Percentiles rank a stretch among this genome's conserved stretches.
phyloP scores from a whole-genome alignment of 169 alveolate genomes.

The Perkinsus marinus region DNA sequence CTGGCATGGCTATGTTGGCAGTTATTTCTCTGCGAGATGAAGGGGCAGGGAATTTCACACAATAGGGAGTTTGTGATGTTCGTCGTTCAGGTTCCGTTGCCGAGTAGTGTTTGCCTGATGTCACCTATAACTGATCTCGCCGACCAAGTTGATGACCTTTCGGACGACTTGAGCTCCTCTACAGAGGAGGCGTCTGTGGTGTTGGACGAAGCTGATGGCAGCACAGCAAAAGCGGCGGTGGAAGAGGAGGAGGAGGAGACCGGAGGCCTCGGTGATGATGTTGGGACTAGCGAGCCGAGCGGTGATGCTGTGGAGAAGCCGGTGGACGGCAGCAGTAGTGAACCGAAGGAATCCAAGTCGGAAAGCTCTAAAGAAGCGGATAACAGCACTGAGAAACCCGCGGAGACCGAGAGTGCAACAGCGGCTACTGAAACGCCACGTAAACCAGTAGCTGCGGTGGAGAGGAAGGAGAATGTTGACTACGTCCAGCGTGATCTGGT shows the following conservation, averaged over 20 bases:
- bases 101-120: neutral
- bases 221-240: neutral
- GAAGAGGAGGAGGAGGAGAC: neutral
- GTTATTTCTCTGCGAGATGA: neutral
- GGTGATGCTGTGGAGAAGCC: no score
- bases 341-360: neutral
- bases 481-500: neutral
- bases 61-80: neutral
- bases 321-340: neutral
- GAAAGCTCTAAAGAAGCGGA: neutral
- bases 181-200: neutral
- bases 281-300: no score
- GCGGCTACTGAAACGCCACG: neutral
- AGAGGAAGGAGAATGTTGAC: neutral
- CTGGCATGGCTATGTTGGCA: neutral
- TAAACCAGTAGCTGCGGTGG: neutral
- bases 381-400: neutral
- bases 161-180: neutral
- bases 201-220: neutral
- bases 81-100: neutral
- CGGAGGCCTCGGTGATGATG: neutral
- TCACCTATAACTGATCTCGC: neutral
- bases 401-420: neutral
- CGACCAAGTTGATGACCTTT: neutral
- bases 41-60: neutral